phyloP scores from a whole-genome alignment of 352 stramenopile species.

The Pythium rhizo-oryzae region DNA sequence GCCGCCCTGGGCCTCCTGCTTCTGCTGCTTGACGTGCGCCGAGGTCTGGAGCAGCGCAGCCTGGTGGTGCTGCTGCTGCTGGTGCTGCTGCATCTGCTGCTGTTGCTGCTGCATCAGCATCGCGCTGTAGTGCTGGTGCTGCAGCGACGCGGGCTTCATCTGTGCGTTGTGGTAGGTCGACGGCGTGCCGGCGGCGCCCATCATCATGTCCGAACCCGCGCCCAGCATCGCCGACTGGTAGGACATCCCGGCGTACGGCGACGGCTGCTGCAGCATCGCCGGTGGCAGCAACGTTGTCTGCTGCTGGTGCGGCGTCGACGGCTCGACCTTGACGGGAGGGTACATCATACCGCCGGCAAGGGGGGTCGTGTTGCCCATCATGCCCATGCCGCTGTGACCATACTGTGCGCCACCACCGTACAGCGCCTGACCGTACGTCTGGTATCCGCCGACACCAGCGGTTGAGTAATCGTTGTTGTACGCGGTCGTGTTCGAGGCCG shows the following conservation, averaged over 20 bases:
- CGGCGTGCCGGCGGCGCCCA: slow-evolving; percentile 12
- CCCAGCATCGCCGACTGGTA: slow-evolving; percentile 59
- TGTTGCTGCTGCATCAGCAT: slow-evolving; percentile 70
- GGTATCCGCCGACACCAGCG: slow-evolving; percentile 9
- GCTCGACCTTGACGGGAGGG: slow-evolving; percentile 40
- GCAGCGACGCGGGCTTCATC: slow-evolving; percentile 17
- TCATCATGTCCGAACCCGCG: slow-evolving; percentile 47
- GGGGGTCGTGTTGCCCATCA: slow-evolving; percentile 11
- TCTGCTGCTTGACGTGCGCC: slow-evolving; percentile 59
- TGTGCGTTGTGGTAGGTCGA: slow-evolving; percentile 10
- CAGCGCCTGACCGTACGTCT: slow-evolving; percentile 15
- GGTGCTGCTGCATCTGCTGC: slow-evolving; percentile 45
- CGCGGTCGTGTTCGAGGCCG: neutral
- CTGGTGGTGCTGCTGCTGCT: slow-evolving; percentile 29
- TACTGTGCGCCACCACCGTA: slow-evolving; percentile 23
- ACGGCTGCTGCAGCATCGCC: slow-evolving; percentile 56
- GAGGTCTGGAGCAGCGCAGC: slow-evolving; percentile 30
- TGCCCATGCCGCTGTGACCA: neutral
- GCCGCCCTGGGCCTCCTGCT: slow-evolving; percentile 50
- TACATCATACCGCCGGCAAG: slow-evolving; percentile 23
- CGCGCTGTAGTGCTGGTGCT: slow-evolving; percentile 56
- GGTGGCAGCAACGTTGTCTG: slow-evolving; percentile 47
- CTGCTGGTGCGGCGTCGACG: slow-evolving; percentile 22
- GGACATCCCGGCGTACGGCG: slow-evolving; percentile 57
- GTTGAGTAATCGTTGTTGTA: slow-evolving; percentile 23